Evolutionary conservation across 139 green algal species (phyloP).

Genomic region (Tetradesmus lagerheimii): DNA sequence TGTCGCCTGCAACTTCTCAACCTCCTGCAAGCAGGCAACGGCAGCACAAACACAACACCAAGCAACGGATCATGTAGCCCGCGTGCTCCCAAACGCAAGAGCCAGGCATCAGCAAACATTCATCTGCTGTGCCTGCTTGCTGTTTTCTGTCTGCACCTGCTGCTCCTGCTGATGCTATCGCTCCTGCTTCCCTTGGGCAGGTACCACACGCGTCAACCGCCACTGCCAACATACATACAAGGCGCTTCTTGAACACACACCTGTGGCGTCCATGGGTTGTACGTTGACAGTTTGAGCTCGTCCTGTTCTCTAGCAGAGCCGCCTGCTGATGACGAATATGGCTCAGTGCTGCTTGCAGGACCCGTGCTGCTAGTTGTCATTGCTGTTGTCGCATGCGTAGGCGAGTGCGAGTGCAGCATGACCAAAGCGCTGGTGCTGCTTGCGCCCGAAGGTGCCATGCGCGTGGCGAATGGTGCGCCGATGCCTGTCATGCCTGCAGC

Average conservation of each 20-base stretch:
- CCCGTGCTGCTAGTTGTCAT: conserved; percentile 24
- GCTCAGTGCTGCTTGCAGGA: conserved; percentile 16
- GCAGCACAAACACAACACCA: too few species aligned
- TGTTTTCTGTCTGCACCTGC: neutral
- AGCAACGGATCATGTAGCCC: too few species aligned
- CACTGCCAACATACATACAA: neutral
- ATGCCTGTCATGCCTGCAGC: neutral
- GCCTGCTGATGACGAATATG: neutral
- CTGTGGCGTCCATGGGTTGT: conserved; percentile 45
- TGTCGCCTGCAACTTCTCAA: conserved; percentile 59
- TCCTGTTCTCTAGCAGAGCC: neutral
- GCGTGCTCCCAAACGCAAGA: too few species aligned
- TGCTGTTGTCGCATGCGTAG: neutral
- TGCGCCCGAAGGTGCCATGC: conserved; percentile 30
- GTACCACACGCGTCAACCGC: too few species aligned
- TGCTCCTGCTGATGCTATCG: neutral
- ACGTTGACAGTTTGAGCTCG: conserved; percentile 28
- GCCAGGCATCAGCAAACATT: too few species aligned
- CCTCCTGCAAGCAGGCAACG: conserved; percentile 63
- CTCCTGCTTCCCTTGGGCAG: neutral
- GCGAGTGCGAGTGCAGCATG: conserved; percentile 6
- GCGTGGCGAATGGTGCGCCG: neutral
- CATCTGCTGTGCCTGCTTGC: neutral
- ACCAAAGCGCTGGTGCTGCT: conserved; percentile 33
- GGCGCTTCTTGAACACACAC: neutral